Base-by-base conservation (phyloP, 768 basidiomycete genomes). In the Mycena rebaudengoi region DNA sequence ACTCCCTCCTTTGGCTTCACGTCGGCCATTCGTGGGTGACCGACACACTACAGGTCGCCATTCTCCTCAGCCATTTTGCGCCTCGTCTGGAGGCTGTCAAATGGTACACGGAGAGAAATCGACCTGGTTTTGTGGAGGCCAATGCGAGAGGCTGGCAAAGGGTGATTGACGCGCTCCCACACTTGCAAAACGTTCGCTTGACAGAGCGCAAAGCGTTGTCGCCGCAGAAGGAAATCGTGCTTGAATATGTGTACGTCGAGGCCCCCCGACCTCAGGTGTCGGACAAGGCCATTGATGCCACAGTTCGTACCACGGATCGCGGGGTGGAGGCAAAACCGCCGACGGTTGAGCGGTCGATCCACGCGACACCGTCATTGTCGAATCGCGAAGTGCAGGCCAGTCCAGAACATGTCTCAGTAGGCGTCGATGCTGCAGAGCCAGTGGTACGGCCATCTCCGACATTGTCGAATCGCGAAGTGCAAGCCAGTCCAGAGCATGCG, bases 101-200 rank as follows among this genome's bases (percentile, higher is more conserved):
- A 74, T 92, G 86, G 86, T 92, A 92, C 81, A 86, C 89, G 69
- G 91, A 91, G 70, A 90, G 88, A 76, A 92, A 86, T 69, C 82
- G 91, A n/a, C 82, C 85, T 0, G 89, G 90, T 5, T 89, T 82
- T 68, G 79, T 88, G 49, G 91, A 94, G 72, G 79, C 82, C 30
- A 87, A 92, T 68, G 86, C 88, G 12, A 82, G 82, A 57, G 83
- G 79, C 20, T 94, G 92, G 92, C 89, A 91, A 74, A 83, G 79
- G 48, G 88, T 87, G 28, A 81, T 81, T 2, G 90, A 92, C 50
- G 85, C 83, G 66, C 82, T 94, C 57, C 91, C 92, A n/a, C 87
- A 88, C 71, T 74, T 94, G 25, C 92, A 93, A 72, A 78, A 78
- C 57, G 76, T 93, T 63, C 89, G 92, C 25, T 74, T 85, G 40